A percentile compares a stretch with the other conserved stretches of the same genome.
Evolutionary conservation across 352 stramenopile species (phyloP).

Genomic region (Pythium scleroteichum): DNA sequence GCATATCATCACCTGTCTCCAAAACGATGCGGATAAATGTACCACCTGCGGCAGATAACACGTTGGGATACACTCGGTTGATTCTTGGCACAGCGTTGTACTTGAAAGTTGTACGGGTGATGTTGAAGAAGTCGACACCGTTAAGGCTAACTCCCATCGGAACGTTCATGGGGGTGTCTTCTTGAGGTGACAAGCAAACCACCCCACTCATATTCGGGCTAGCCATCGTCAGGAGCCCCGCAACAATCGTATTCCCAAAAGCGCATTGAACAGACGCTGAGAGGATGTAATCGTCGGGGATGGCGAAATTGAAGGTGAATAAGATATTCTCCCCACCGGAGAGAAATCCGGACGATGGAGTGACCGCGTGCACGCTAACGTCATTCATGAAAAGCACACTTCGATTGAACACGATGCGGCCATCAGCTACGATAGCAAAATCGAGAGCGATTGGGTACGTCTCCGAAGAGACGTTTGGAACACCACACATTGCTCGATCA

Average conservation of each 20-base stretch:
- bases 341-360: constrained; percentile 5
- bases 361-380: background rate
- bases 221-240: background rate
- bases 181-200: constrained; percentile 5
- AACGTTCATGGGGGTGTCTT: background rate
- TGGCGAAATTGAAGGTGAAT: constrained; percentile 2
- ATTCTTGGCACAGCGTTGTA: constrained; percentile 6
- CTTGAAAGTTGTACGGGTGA: background rate
- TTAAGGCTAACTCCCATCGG: constrained; percentile 16
- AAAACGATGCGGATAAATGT: constrained; percentile 16
- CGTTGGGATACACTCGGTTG: constrained; percentile 2
- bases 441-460: background rate
- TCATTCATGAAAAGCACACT: constrained; percentile 4
- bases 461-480: constrained; percentile 3
- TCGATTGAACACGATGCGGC: constrained; percentile 1
- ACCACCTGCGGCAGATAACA: constrained; percentile 10
- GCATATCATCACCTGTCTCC: background rate
- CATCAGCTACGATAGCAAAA: constrained; percentile 10
- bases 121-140: constrained; percentile 15
- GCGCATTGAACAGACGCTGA: background rate
- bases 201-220: background rate
- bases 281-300: background rate
- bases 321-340: constrained; percentile 13
- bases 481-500: constrained; percentile 11
- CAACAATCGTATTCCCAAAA: background rate